Evolutionary conservation across 2,329 filamentous ascomycete genomes (phyloP).

Genomic region (Didymella arachidicola): DNA sequence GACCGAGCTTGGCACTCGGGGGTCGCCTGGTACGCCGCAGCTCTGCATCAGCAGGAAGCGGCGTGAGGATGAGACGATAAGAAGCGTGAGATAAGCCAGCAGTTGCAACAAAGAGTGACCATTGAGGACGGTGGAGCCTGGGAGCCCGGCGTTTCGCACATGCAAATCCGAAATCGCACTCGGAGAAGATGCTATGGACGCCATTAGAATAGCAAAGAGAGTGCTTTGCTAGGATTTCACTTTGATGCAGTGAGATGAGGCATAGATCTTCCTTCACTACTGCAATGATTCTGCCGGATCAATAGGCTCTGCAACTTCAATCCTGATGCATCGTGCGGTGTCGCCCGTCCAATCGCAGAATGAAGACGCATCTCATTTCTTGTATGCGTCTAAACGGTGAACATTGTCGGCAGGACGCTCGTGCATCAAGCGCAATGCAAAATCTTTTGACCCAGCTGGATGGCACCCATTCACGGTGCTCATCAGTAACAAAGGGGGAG

Average conservation of each 20-base stretch:
- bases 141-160: neutral
- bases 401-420: conserved; percentile 19
- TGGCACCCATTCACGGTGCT: conserved; percentile 33
- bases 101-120: neutral
- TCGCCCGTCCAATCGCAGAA: conserved; percentile 8
- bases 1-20: conserved; percentile 16
- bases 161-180: conserved; percentile 1
- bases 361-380: conserved; percentile 1
- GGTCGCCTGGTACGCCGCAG: conserved; percentile 11
- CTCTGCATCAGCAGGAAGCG: conserved; percentile 12
- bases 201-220: neutral
- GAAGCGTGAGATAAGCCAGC: conserved; percentile 4
- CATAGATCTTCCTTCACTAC: conserved; percentile 14
- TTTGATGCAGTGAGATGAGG: conserved; percentile 4
- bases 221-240: neutral
- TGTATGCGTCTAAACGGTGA: conserved; percentile 24
- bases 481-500: conserved; percentile 23
- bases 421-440: conserved; percentile 30
- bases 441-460: conserved; percentile 34
- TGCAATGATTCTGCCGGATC: conserved; percentile 13
- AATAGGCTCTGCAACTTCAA: conserved; percentile 12
- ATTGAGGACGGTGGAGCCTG: neutral
- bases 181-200: neutral
- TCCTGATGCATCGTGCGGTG: conserved; percentile 10
- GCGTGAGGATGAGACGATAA: conserved; percentile 6